Evolutionary conservation across 2,329 filamentous ascomycete species (phyloP), one percentile per base, ranked within the genome.

Genomic region (Fusarium pseudocircinatum): DNA sequence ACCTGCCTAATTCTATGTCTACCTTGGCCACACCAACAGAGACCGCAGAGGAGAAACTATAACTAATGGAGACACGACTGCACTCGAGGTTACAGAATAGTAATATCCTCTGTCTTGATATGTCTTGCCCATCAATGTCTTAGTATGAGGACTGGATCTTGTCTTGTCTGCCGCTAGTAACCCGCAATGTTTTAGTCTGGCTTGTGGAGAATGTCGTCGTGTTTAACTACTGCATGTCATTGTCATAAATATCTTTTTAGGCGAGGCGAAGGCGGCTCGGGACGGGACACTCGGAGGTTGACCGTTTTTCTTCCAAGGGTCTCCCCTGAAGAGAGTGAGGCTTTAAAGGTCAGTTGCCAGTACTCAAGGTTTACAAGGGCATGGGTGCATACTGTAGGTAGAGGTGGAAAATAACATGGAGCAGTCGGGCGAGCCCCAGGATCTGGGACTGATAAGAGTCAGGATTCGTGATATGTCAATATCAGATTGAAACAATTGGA

Each of bases 401-500:
- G n/a, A 36, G 26, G 34, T 32, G 12, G 34, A 20, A 43, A 36
- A n/a, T n/a, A 15, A 26, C 32, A 22, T 26, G 18, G 26, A 56
- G 36, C 6, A 34, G 34, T 28, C 16, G 15, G 40, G 30, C 18
- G 14, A 5, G 20, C 30, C 54, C 54, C 32, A n/a, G 10, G 26
- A 40, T n/a, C 32, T 28, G 54, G 40, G 54, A 20, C n/a, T 32
- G 39, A 44, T 46, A 18, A 46, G 39, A 57, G 18, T n/a, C 28
- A 46, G 53, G 16, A 44, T 47, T 26, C 8, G 34, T 34, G n/a
- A 46, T 57, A 46, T 22, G n/a, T n/a, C 24, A 59, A 49, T 53
- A 53, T 53, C 20, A 57, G 24, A 58, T 47, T 58, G 54, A 58
- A 58, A 58, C 54, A 36, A n/a, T 43, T 32, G n/a, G 53, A 57